Evolutionary conservation across 2,329 filamentous ascomycete species (phyloP).

Genomic region (Claviceps humidiphila): DNA sequence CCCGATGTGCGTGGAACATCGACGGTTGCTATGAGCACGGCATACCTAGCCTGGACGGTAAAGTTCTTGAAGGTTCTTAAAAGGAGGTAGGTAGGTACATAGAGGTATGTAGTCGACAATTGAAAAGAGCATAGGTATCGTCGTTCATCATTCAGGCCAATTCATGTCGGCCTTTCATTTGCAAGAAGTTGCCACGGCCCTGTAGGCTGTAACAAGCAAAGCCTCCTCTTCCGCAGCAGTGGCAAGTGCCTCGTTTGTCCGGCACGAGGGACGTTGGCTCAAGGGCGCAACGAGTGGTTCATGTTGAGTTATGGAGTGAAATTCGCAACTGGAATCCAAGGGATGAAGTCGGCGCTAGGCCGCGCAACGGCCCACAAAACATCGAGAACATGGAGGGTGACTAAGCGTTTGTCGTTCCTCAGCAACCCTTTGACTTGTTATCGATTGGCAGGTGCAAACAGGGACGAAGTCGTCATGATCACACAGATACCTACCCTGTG

Average conservation of each 20-base stretch:
- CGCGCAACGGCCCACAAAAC: not conserved
- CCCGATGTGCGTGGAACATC: not conserved
- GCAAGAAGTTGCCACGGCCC: not conserved
- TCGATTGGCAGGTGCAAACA: too few relatives aligned
- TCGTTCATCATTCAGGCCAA: not conserved
- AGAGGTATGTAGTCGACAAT: not conserved
- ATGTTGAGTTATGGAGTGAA: not conserved
- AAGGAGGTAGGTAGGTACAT: not conserved
- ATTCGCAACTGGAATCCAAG: constrained; percentile 6
- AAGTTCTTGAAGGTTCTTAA: too few relatives aligned
- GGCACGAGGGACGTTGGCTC: not conserved
- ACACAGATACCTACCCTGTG: not conserved
- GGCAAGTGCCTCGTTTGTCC: not conserved
- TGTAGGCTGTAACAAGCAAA: not conserved
- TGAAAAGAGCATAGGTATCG: too few relatives aligned
- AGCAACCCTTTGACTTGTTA: too few relatives aligned
- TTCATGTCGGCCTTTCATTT: not conserved
- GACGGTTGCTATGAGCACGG: not conserved
- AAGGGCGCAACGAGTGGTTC: not conserved
- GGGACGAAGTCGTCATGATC: too few relatives aligned
- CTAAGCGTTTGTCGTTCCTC: not conserved
- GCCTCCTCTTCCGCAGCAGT: not conserved
- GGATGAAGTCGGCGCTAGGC: constrained; percentile 1
- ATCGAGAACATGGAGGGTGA: not conserved
- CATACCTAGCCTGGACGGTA: too few relatives aligned